These are phyloP conservation scores for Cladosporium sp. DNA, from an alignment of 2,329 filamentous ascomycete genomes.

Conservation along the genomic window DNA sequence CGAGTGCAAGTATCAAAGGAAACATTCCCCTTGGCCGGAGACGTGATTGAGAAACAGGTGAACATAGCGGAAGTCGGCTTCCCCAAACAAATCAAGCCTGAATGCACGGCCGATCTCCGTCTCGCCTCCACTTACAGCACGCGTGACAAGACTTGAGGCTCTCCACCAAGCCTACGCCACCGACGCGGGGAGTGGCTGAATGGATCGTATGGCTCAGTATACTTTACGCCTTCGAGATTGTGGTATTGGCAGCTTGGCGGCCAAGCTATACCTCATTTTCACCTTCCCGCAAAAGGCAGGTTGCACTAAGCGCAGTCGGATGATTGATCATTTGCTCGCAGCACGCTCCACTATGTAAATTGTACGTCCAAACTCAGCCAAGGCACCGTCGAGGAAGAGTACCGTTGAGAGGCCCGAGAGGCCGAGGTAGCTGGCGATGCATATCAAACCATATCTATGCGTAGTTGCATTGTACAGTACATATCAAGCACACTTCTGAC, in stretches of 20 bases:
- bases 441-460: not conserved
- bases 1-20: not conserved
- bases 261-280: conserved; percentile 7
- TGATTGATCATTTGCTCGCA: not conserved
- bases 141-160: conserved; percentile 20
- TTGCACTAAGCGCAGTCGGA: not conserved
- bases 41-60: not conserved
- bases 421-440: not conserved
- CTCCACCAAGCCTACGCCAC: not conserved
- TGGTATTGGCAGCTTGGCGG: conserved; percentile 17
- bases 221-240: not conserved
- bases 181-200: not conserved
- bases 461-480: not conserved
- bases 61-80: not conserved
- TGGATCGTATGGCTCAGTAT: not conserved
- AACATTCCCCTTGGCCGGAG: not conserved
- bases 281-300: conserved; percentile 14
- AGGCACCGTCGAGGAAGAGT: not conserved
- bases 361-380: not conserved
- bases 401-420: not conserved
- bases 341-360: not conserved
- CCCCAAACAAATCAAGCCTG: not conserved
- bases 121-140: conserved; percentile 1
- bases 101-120: conserved; percentile 6
- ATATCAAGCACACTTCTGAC: not conserved